These are phyloP conservation scores for Poa pratensis DNA, from an alignment of 176 grass and related monocot genomes.

Conservation along the genomic window DNA sequence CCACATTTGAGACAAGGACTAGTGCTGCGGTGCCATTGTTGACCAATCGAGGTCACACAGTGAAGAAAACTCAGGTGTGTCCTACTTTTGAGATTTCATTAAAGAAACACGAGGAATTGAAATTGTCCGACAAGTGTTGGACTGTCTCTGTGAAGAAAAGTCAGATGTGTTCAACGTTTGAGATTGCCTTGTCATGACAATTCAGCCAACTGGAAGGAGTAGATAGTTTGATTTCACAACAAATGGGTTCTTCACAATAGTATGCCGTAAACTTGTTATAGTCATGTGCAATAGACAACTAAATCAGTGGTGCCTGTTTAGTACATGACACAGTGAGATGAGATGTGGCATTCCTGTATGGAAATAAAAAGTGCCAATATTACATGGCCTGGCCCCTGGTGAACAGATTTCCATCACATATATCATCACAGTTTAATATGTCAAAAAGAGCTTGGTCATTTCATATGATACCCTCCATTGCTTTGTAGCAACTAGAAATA, in stretches of 20 bases:
- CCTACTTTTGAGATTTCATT: not conserved
- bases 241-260: not conserved
- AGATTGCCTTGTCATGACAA: not conserved
- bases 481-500: not conserved
- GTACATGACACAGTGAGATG: not conserved
- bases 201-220: not conserved
- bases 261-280: too few species aligned
- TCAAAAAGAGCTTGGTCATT: not conserved
- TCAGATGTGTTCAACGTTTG: not conserved
- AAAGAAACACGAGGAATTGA: not conserved
- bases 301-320: not conserved
- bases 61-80: too few species aligned
- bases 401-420: slow-evolving; percentile 6
- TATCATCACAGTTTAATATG: not conserved
- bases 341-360: not conserved
- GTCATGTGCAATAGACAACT: not conserved
- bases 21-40: not conserved
- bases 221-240: not conserved
- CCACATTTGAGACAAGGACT: not conserved
- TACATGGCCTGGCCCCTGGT: not conserved
- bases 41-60: not conserved
- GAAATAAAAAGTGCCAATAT: not conserved
- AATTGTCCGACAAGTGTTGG: not conserved
- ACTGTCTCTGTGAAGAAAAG: not conserved
- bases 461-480: not conserved